These are phyloP conservation scores for Senecio squalidus DNA, from an alignment of 140 eudicot genomes.

Conservation along the genomic window DNA sequence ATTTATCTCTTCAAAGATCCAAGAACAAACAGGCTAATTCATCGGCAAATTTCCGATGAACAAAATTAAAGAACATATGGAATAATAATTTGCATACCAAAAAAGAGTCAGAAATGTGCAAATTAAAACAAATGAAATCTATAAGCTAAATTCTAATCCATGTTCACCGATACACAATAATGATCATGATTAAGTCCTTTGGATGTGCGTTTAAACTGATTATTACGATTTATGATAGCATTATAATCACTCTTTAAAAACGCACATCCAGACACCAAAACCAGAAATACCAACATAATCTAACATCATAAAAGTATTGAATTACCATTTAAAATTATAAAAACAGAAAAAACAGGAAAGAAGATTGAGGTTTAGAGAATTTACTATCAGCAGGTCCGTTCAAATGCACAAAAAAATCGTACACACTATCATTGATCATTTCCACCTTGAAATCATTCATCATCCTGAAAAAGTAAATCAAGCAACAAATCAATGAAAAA, in stretches of 20 bases:
- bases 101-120: not conserved
- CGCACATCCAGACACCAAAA: not conserved
- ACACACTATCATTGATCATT: constrained; percentile 56
- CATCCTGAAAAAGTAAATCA: constrained; percentile 40
- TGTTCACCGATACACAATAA: too few species aligned
- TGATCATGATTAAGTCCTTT: too few species aligned
- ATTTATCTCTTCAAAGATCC: constrained; percentile 2
- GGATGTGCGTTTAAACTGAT: too few species aligned
- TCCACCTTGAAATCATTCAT: constrained; percentile 83
- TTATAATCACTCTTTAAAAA: too few species aligned
- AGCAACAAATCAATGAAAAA: not conserved
- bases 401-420: constrained; percentile 52
- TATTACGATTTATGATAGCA: too few species aligned
- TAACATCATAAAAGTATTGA: too few species aligned
- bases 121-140: not conserved
- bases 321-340: not conserved
- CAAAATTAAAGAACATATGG: not conserved
- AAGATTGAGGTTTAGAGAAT: constrained; percentile 21
- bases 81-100: not conserved
- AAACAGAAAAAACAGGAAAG: not conserved
- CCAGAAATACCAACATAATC: not conserved
- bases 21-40: constrained; percentile 5
- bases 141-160: not conserved
- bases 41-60: not conserved
- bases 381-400: constrained; percentile 72